Evolutionary conservation across 345 rosid genomes (phyloP).

Genomic region (Eucalyptus cloeziana): DNA sequence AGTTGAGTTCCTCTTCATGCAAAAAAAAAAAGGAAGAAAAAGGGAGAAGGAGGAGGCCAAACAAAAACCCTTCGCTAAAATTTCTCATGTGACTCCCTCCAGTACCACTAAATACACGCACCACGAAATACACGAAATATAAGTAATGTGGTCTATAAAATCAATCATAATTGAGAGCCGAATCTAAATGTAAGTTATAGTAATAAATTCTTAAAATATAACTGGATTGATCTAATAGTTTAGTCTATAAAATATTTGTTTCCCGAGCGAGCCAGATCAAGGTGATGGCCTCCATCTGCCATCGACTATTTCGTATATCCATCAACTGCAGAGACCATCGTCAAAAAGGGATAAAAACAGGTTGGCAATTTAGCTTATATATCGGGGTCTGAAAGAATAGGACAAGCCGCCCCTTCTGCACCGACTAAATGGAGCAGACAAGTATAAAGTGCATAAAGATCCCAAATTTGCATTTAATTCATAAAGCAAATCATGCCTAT

Average conservation of each 20-base stretch:
- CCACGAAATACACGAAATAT: background rate
- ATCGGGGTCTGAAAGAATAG: background rate
- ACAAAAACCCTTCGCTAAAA: background rate
- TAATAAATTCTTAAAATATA: background rate
- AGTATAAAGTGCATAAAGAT: background rate
- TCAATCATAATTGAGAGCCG: background rate
- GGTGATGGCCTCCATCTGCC: background rate
- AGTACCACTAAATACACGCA: background rate
- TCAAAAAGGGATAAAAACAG: background rate
- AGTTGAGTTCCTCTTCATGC: background rate
- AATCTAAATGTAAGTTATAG: background rate
- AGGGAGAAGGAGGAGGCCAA: background rate
- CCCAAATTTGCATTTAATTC: background rate
- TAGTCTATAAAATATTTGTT: background rate
- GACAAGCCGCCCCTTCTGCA: background rate
- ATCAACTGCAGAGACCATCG: background rate
- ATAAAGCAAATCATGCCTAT: background rate
- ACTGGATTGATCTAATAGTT: background rate
- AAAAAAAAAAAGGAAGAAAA: background rate
- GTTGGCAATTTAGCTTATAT: background rate
- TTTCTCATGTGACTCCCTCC: background rate
- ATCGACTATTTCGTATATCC: background rate
- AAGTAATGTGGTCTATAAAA: background rate
- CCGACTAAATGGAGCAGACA: background rate
- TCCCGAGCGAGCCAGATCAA: background rate